Percentiles rank a stretch among this genome's conserved stretches.
Evolutionary conservation across 176 grass and related monocot genomes (phyloP).

Genomic region (Carex kokanica): DNA sequence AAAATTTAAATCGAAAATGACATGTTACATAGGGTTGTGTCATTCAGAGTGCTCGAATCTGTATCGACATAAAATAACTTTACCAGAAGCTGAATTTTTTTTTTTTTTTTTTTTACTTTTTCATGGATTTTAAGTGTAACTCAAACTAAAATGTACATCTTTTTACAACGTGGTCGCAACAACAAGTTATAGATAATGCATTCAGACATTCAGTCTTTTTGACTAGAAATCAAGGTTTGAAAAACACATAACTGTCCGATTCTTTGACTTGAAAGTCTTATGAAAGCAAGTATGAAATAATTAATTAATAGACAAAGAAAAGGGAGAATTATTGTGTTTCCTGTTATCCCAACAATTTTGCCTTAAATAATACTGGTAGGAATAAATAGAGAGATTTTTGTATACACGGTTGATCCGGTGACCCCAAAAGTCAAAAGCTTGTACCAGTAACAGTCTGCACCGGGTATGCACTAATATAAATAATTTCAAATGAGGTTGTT

Average conservation of each 20-base stretch:
- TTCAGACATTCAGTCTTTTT: not conserved
- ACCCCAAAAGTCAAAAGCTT: not conserved
- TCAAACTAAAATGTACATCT: too few relatives aligned
- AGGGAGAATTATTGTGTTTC: not conserved
- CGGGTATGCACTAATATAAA: not conserved
- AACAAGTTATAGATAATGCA: not conserved
- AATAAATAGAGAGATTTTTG: not conserved
- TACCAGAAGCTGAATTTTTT: too few relatives aligned
- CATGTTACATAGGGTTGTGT: too few relatives aligned
- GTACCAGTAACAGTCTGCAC: not conserved
- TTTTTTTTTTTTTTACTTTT: too few relatives aligned
- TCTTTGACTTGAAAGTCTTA: not conserved
- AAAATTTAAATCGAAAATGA: too few relatives aligned
- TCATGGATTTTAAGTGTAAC: too few relatives aligned
- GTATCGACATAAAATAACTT: too few relatives aligned
- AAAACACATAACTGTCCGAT: too few relatives aligned
- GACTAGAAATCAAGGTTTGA: not conserved
- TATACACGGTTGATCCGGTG: not conserved
- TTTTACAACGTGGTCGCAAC: too few relatives aligned
- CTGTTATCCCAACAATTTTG: not conserved
- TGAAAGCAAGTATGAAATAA: not conserved
- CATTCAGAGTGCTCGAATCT: too few relatives aligned
- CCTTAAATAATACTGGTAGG: not conserved
- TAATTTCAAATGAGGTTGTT: not conserved
- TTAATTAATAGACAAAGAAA: not conserved